These are phyloP conservation scores for Knoxdaviesia proteae DNA, from an alignment of 2,329 filamentous ascomycete species.

Conservation along the genomic window DNA sequence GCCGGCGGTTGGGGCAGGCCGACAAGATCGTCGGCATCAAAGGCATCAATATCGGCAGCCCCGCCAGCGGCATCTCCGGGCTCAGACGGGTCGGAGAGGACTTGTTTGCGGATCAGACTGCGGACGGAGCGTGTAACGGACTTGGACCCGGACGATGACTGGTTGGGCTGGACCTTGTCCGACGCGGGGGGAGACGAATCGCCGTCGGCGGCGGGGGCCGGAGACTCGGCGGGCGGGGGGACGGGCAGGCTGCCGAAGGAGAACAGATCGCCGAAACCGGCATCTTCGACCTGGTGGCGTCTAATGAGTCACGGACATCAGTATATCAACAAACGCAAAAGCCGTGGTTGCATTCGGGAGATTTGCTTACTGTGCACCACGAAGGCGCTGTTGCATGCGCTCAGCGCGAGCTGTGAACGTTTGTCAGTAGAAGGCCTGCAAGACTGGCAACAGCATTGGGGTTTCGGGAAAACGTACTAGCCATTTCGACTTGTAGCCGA, in stretches of 20 bases:
- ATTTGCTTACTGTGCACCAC: slow-evolving; percentile 35
- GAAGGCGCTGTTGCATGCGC: slow-evolving; percentile 42
- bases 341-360: too few relatives aligned
- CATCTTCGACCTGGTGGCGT: slow-evolving; percentile 35
- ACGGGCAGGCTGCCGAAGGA: slow-evolving; percentile 1
- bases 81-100: too few relatives aligned
- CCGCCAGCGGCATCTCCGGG: background rate
- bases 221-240: background rate
- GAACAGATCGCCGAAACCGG: slow-evolving; percentile 23
- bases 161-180: too few relatives aligned
- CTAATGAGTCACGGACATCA: slow-evolving; percentile 11
- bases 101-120: too few relatives aligned
- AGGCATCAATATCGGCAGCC: background rate
- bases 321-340: background rate
- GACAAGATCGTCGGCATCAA: background rate
- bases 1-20: slow-evolving; percentile 4
- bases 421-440: too few relatives aligned
- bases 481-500: too few relatives aligned
- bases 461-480: too few relatives aligned
- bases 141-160: too few relatives aligned
- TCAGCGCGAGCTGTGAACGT: slow-evolving; percentile 29
- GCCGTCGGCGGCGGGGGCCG: background rate
- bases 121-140: too few relatives aligned
- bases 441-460: too few relatives aligned
- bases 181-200: too few relatives aligned